phyloP scores from a whole-genome alignment of 495 filamentous ascomycete genomes.

The Daldinia caldariorum region DNA sequence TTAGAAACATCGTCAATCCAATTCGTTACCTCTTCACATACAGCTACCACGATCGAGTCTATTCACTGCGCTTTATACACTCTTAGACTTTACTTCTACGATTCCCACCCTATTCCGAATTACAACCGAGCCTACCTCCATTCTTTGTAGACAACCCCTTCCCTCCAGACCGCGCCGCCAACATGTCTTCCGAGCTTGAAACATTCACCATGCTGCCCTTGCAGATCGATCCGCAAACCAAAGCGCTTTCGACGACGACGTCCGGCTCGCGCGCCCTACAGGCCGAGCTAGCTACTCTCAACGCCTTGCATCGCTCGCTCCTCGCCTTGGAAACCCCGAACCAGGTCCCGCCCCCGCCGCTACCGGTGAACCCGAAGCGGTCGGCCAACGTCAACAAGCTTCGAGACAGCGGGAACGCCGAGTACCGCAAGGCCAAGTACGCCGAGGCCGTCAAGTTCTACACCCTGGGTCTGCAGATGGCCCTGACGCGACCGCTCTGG shows the following conservation, averaged over 20 bases:
- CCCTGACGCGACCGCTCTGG: conserved; percentile 80
- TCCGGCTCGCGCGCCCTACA: conserved; percentile 59
- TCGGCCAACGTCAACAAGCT: conserved; percentile 87
- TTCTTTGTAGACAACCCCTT: background rate
- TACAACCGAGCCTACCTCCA: background rate
- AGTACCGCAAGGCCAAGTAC: conserved; percentile 79
- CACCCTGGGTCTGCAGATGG: conserved; percentile 87
- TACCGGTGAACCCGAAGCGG: conserved; percentile 87
- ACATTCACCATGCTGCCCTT: conserved; percentile 87
- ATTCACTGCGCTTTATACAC: too few species aligned
- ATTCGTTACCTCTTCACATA: background rate
- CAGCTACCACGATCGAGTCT: background rate
- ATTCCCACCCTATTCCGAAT: background rate
- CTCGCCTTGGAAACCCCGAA: conserved; percentile 66
- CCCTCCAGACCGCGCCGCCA: conserved; percentile 21
- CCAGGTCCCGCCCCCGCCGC: conserved; percentile 73
- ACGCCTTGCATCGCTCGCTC: conserved; percentile 77
- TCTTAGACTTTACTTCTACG: background rate
- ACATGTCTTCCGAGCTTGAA: conserved; percentile 69
- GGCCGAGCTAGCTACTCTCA: conserved; percentile 74
- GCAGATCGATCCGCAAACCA: conserved; percentile 80
- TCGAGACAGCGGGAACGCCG: conserved; percentile 83
- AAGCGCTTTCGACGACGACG: conserved; percentile 59
- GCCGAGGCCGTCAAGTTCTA: conserved; percentile 83
- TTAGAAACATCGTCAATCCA: background rate